Base-by-base conservation (phyloP, 164 flowering plant species). In the Vitis amurensis region DNA sequence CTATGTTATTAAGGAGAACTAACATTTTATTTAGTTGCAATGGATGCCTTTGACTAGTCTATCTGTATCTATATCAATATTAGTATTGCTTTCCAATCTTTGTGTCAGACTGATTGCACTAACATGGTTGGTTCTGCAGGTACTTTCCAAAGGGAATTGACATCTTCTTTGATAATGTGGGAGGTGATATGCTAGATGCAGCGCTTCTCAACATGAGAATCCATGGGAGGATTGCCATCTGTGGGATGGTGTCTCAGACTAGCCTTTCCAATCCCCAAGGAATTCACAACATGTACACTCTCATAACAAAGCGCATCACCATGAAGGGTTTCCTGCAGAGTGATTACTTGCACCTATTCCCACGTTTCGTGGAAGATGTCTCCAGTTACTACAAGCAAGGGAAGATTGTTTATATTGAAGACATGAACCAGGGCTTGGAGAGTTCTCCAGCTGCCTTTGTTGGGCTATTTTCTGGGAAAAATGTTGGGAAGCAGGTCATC, bases 91-190 rank as follows among this genome's bases (percentile, higher is more conserved):
- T 23, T 23, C 27, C 27, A 23, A 23, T 23, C 27, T 23, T 23
- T 23, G 27, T 37, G 7, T 6, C 6, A 37, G 44, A 27, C 5
- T 11, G 16, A 27, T 9, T 17, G 8, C 50, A 19, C 29, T 11
- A 10, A 9, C 14, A 27, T 50, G n/a, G 15, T 9, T 49, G 14
- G 14, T 16, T 52, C 2, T n/a, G 23, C 76, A 88, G 94, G 78
- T 85, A 67, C 68, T 88, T 89, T 64, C 89, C 89, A 15, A 16
- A 86, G 67, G 94, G 90, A 61, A 89, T 89, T 30, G 94, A 89
- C 71, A 83, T 89, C 59, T 87, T 86, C 76, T 87, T 89, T 51
- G 91, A 89, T 14, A 88, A 88, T 69, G 90, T 89, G 52, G 91
- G 94, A 1, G 91, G 94, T 6, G 68, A 65, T 14, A 89, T 82